Evolutionary conservation across 805 yeast species (phyloP), one percentile per base, ranked within the genome.

Genomic region (Torulaspora indica): DNA sequence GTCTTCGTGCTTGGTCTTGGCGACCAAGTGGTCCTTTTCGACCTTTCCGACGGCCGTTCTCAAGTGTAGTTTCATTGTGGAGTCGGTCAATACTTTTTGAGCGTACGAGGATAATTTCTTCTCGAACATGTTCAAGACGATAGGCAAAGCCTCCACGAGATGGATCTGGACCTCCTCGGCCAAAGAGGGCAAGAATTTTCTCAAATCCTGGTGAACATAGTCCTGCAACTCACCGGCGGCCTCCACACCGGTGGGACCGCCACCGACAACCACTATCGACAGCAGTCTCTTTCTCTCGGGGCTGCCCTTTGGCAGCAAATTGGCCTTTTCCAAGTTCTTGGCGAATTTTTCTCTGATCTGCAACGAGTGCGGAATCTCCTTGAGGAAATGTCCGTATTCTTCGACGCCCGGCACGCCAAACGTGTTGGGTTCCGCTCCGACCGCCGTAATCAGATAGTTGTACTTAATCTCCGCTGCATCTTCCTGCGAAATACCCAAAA

Each of bases 221-320:
- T 90, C 97, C 71, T 88, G 95, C 60, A 90, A 72, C 69, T 90
- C 97, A 66, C 95, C 97, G 49, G 97, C 96, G 54, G 89, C 84
- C 71, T 89, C 97, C 47, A 89, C 96, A 73, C 97, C 97, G 35
- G 97, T 89, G 63, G 97, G 97, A 54, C 97, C 97, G 70, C 96
- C 97, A 59, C 97, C 97, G 57, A 91, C 93, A 47, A 90, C 95
- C 43, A 90, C 91, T 49, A 87, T 76, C 47, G 85, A 84, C 67
- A 90, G 74, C 55, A 90, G 75, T 67, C 96, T 81, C 71, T 82
- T 82, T 68, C 96, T 79, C 67, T 85, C 95, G 37, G 81, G 82
- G 55, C 79, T 86, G 49, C 75, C 78, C 65, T 81, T 79, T 53
- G 91, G 91, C 58, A 89, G 77, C 54, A 85, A 72, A 65, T 84